These are phyloP conservation scores for Fonsecaea multimorphosa DNA, from an alignment of 2,329 filamentous ascomycete species.

Conservation along the genomic window DNA sequence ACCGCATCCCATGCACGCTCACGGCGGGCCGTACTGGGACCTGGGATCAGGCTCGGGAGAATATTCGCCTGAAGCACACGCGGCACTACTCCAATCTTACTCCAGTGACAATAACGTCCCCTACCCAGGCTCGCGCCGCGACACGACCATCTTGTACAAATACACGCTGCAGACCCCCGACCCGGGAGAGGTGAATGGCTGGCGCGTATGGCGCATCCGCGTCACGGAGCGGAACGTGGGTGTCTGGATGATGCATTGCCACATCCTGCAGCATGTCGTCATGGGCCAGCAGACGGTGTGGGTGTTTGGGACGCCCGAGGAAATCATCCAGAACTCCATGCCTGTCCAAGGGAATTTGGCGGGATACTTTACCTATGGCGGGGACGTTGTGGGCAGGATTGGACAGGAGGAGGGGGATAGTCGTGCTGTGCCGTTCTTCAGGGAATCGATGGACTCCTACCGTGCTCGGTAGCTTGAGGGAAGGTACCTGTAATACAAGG, in stretches of 20 bases:
- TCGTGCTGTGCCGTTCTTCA: constrained; percentile 8
- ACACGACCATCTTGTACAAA: constrained; percentile 63
- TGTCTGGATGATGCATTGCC: constrained; percentile 60
- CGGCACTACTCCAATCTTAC: constrained; percentile 45
- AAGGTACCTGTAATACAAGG: background rate
- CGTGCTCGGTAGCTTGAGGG: background rate
- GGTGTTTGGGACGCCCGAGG: constrained; percentile 52
- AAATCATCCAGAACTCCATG: constrained; percentile 46
- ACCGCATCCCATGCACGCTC: constrained; percentile 55
- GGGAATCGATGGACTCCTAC: background rate
- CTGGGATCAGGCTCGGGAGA: constrained; percentile 54
- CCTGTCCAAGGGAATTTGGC: constrained; percentile 43
- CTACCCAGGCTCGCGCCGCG: constrained; percentile 42
- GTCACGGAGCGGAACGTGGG: constrained; percentile 52
- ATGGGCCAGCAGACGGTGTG: constrained; percentile 50
- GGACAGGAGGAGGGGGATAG: constrained; percentile 10
- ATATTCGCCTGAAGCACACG: constrained; percentile 53
- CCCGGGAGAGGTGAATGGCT: constrained; percentile 57
- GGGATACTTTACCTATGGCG: constrained; percentile 55
- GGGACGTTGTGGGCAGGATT: constrained; percentile 51
- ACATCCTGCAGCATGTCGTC: constrained; percentile 57
- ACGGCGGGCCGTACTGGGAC: constrained; percentile 56
- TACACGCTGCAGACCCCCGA: constrained; percentile 52
- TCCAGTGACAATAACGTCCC: constrained; percentile 30
- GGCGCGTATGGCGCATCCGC: constrained; percentile 66